These are phyloP conservation scores for Euptelea pleiosperma DNA, from an alignment of 164 flowering plant genomes.

Conservation along the genomic window DNA sequence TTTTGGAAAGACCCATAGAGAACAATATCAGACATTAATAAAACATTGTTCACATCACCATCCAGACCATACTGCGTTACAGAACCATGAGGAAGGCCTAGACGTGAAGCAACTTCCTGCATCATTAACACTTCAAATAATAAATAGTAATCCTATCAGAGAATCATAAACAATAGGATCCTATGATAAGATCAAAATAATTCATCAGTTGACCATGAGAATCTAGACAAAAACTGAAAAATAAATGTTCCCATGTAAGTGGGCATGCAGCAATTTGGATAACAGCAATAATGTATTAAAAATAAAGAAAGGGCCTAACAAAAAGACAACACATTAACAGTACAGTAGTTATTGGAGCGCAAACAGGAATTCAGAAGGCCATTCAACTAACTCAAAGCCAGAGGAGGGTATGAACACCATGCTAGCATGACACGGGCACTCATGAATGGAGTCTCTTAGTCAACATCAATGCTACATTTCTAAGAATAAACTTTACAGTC, in stretches of 20 bases:
- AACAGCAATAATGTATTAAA: background rate
- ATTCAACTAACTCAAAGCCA: background rate
- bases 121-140: slow-evolving; percentile 17
- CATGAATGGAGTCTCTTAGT: background rate
- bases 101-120: slow-evolving; percentile 69
- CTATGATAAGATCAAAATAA: background rate
- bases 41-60: slow-evolving; percentile 58
- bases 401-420: background rate
- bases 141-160: background rate
- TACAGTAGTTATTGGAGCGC: background rate
- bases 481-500: no score
- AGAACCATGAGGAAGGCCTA: slow-evolving; percentile 65
- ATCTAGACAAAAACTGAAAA: background rate
- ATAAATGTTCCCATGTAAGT: background rate
- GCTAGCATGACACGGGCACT: background rate
- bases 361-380: background rate
- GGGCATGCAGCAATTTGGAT: background rate
- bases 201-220: background rate
- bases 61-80: slow-evolving; percentile 69
- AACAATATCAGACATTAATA: slow-evolving; percentile 81
- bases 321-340: background rate
- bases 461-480: background rate
- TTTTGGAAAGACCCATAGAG: slow-evolving; percentile 84
- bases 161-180: background rate
- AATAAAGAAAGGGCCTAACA: background rate